These are phyloP conservation scores for Pezicula rhizophila DNA, from an alignment of 2,329 filamentous ascomycete genomes.

Conservation along the genomic window DNA sequence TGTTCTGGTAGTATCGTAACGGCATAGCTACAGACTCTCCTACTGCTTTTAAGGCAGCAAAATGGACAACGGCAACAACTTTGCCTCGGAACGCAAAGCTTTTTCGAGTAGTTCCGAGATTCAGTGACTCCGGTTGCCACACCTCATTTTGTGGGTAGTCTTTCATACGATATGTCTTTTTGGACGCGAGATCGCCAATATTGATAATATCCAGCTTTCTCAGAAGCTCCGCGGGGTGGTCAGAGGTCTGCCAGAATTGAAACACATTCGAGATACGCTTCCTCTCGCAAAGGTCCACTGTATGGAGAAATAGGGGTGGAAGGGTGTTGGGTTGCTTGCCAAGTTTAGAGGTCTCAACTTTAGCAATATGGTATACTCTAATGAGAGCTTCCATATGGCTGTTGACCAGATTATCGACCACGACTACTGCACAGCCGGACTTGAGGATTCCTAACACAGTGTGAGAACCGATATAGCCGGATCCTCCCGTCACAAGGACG, in stretches of 20 bases:
- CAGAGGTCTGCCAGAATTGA: constrained; percentile 7
- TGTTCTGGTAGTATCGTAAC: constrained; percentile 62
- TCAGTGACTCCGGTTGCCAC: neutral
- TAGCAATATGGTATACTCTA: constrained; percentile 15
- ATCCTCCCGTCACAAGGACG: constrained; percentile 45
- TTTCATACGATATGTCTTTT: constrained; percentile 2
- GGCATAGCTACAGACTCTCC: constrained; percentile 53
- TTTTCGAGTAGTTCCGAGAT: neutral
- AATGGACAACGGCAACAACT: neutral
- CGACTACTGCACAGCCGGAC: constrained; percentile 46
- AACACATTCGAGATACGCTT: constrained; percentile 10
- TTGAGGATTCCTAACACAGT: constrained; percentile 48
- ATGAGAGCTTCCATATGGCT: constrained; percentile 20
- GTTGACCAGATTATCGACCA: constrained; percentile 41
- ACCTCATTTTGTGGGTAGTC: neutral
- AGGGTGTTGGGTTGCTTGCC: constrained; percentile 5
- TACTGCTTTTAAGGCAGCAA: constrained; percentile 10
- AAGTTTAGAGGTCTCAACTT: constrained; percentile 9
- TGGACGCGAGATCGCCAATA: neutral
- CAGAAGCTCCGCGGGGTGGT: neutral
- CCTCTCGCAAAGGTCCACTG: constrained; percentile 13
- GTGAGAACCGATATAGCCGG: constrained; percentile 51
- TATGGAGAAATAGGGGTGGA: constrained; percentile 16
- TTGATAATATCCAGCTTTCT: neutral
- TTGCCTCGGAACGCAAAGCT: neutral